A percentile compares a stretch with the other conserved stretches of the same genome.
phyloP scores from a whole-genome alignment of 2,329 filamentous ascomycete genomes.

The Microascus cirrosus region DNA sequence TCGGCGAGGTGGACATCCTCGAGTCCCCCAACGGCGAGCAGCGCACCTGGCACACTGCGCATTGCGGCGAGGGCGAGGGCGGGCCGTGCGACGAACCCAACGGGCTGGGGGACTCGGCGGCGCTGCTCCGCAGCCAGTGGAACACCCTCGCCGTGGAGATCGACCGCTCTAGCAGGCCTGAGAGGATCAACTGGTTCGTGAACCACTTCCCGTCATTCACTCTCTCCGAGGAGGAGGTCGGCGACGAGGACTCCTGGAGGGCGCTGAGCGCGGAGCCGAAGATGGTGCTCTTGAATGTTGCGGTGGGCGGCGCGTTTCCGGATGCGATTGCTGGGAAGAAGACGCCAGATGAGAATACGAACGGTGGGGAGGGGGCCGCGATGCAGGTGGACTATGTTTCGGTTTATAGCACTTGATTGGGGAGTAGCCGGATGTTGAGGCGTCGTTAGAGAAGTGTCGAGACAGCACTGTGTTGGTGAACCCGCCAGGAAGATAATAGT shows the following conservation, averaged over 20 bases:
- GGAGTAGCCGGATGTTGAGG: background rate
- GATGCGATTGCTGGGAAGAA: slow-evolving; percentile 17
- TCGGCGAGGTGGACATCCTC: slow-evolving; percentile 33
- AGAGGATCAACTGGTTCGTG: slow-evolving; percentile 21
- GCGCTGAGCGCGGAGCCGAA: slow-evolving; percentile 16
- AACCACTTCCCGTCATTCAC: slow-evolving; percentile 17
- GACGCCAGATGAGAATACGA: slow-evolving; percentile 21
- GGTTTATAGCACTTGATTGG: slow-evolving; percentile 13
- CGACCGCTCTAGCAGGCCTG: slow-evolving; percentile 19
- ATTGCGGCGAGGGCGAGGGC: slow-evolving; percentile 26
- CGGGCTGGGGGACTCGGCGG: slow-evolving; percentile 16
- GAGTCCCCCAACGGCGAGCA: slow-evolving; percentile 27
- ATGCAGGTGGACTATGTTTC: slow-evolving; percentile 29
- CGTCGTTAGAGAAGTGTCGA: background rate
- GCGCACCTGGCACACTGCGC: slow-evolving; percentile 23
- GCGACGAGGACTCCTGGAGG: slow-evolving; percentile 16
- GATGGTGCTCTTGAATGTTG: slow-evolving; percentile 27
- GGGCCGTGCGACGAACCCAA: slow-evolving; percentile 29
- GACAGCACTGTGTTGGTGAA: background rate
- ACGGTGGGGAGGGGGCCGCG: slow-evolving; percentile 16
- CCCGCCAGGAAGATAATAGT: background rate
- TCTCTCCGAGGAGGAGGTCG: slow-evolving; percentile 15
- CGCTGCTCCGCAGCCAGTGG: slow-evolving; percentile 17
- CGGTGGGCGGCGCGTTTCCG: slow-evolving; percentile 25
- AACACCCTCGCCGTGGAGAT: slow-evolving; percentile 20